Base-by-base conservation (phyloP, 2,329 filamentous ascomycete genomes). In the Penicillium sp. region DNA sequence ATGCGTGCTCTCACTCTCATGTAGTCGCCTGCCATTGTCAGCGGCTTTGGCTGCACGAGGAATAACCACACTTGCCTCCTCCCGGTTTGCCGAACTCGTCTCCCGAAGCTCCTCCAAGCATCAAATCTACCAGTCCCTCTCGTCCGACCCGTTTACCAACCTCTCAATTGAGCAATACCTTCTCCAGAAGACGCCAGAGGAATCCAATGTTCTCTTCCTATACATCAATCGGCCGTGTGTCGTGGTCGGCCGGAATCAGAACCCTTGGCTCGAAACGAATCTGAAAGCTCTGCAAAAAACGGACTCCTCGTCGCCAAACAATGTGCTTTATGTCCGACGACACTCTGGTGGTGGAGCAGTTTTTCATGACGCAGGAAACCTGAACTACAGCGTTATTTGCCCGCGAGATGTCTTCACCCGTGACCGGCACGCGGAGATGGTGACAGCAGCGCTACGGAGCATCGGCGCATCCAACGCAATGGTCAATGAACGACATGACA, bases 211-310 rank as follows among this genome's bases (percentile, higher is more conserved):
- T 51, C 83, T 97, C 1, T 89, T 97, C 56, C 82, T 97, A 51
- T 99, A 97, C 76, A 83, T 85, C 65, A 97, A 99, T 74, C 75
- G 84, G 38, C 91, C 93, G 0, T 91, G 90, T 70, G 82, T 99
- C 59, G 87, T 99, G 68, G 87, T 99, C 63, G 94, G 94, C 45
- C 86, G 94, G 59, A 99, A 99, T 71, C 94, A 99, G 77, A 99
- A 99, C 71, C 94, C 94, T 54, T 99, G 93, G 94, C 81, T 90
- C 8, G 94, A 99, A 76, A 86, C 90, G 60, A 90, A 96, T 69
- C 80, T 97, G 8, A 75, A 75, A 40, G 78, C 84, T 1, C 76
- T 96, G 66, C 75, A 65, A 66, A 77, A 60, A 70, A 72, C 61
- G 45, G 60, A 47, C 59, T 63, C 52, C 8, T 63, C 63, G 8